Conservation (phyloP, 2,329 filamentous ascomycete genomes). For the Pseudopyricularia javanii region DNA sequence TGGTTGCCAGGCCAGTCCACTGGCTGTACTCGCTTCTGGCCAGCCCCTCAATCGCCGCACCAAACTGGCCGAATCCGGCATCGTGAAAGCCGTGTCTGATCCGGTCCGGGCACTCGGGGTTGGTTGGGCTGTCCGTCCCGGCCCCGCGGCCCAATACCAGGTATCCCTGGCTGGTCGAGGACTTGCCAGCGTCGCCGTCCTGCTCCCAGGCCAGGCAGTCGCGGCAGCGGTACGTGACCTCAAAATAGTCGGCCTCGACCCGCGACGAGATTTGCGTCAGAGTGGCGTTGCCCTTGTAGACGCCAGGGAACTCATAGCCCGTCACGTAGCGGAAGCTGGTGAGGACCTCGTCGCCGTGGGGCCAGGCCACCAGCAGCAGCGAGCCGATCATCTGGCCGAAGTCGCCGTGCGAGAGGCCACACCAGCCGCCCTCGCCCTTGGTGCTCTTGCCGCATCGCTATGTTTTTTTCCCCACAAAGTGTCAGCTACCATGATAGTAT, state of each 20-base stretch:
- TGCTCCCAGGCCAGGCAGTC: conserved; percentile 42
- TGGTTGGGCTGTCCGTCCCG: conserved; percentile 27
- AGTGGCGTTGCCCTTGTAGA: conserved; percentile 49
- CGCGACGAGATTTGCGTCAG: conserved; percentile 47
- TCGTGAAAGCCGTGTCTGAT: conserved; percentile 41
- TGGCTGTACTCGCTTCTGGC: conserved; percentile 26
- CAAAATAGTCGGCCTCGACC: conserved; percentile 45
- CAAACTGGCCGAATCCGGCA: conserved; percentile 39
- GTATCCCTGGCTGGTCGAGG: conserved; percentile 28
- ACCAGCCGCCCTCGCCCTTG: conserved; percentile 38
- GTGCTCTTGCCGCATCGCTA: conserved; percentile 32
- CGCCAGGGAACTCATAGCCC: conserved; percentile 44
- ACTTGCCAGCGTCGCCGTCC: conserved; percentile 26
- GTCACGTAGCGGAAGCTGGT: conserved; percentile 45
- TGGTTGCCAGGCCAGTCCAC: conserved; percentile 31
- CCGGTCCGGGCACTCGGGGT: conserved; percentile 27
- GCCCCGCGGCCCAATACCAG: conserved; percentile 45
- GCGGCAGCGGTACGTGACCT: conserved; percentile 53
- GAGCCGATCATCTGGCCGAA: conserved; percentile 41
- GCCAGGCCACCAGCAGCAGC: conserved; percentile 46
- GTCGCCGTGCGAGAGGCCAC: conserved; percentile 39
- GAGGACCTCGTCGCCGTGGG: conserved; percentile 36
- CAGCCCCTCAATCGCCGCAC: conserved; percentile 24
- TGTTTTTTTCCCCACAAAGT: conserved; percentile 1
- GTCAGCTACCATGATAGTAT: not conserved